Evolutionary conservation across 2,329 filamentous ascomycete species (phyloP).

Genomic region (Torrubiella hemipterigena): DNA sequence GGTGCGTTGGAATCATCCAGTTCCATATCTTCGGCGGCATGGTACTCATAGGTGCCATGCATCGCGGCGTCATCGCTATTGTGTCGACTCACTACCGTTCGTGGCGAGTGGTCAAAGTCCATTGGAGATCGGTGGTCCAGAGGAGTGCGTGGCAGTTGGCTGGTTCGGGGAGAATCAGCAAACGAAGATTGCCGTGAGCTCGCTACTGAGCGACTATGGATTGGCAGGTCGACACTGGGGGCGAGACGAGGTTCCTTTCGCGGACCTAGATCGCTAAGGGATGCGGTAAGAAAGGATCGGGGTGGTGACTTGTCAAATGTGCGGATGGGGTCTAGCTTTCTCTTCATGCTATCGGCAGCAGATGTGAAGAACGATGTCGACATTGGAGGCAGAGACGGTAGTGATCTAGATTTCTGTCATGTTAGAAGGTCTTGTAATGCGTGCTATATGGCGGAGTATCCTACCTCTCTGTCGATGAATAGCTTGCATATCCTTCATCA

Average conservation of each 20-base stretch:
- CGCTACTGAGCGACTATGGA: conserved; percentile 25
- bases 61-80: conserved; percentile 41
- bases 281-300: conserved; percentile 30
- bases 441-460: conserved; percentile 9
- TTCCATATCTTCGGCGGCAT: conserved; percentile 29
- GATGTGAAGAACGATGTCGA: conserved; percentile 34
- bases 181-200: conserved; percentile 37
- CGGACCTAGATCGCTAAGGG: conserved; percentile 24
- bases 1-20: conserved; percentile 39
- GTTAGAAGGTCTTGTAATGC: conserved; percentile 1
- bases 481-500: conserved; percentile 33
- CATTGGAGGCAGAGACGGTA: conserved; percentile 26
- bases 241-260: conserved; percentile 28
- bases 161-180: conserved; percentile 32
- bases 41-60: conserved; percentile 30
- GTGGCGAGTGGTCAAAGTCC: conserved; percentile 36
- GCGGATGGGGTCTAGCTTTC: conserved; percentile 39
- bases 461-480: conserved; percentile 26
- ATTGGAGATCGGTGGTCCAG: conserved; percentile 31
- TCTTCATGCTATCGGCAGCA: conserved; percentile 34
- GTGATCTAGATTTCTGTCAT: conserved; percentile 17
- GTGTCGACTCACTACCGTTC: conserved; percentile 30
- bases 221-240: conserved; percentile 25
- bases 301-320: conserved; percentile 33
- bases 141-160: conserved; percentile 25